Evolutionary conservation across 805 yeast species (phyloP).

Genomic region (Starmerella bombi): DNA sequence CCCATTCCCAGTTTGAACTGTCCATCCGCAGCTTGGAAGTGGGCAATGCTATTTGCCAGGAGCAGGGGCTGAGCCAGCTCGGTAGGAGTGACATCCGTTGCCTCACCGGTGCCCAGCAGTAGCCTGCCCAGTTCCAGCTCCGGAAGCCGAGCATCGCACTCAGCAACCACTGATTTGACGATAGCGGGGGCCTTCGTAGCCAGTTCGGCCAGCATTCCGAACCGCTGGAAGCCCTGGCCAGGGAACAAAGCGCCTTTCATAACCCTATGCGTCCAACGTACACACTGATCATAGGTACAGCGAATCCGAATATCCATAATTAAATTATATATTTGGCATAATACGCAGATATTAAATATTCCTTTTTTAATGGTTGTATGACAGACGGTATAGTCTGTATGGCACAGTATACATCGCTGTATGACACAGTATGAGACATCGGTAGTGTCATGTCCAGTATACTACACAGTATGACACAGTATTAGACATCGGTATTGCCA

Average conservation of each 20-base stretch:
- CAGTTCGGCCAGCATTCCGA: constrained; percentile 23
- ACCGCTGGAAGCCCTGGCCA: constrained; percentile 31
- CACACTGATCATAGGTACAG: no score
- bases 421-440: no score
- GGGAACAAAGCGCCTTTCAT: constrained; percentile 18
- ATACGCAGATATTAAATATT: no score
- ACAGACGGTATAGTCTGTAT: no score
- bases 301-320: no score
- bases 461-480: no score
- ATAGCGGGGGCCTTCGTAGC: constrained; percentile 19
- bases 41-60: constrained; percentile 31
- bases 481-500: no score
- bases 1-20: constrained; percentile 27
- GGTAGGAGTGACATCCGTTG: constrained; percentile 26
- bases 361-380: no score
- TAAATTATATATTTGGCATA: no score
- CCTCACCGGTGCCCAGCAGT: constrained; percentile 11
- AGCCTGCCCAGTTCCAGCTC: constrained; percentile 19
- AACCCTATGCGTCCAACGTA: no score
- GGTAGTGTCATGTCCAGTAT: no score
- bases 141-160: constrained; percentile 33
- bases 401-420: no score
- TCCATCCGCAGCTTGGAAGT: constrained; percentile 19
- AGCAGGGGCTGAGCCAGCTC: constrained; percentile 45
- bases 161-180: constrained; percentile 22